Base-by-base conservation (phyloP, 495 filamentous ascomycete species). In the Xylaria intraflava region DNA sequence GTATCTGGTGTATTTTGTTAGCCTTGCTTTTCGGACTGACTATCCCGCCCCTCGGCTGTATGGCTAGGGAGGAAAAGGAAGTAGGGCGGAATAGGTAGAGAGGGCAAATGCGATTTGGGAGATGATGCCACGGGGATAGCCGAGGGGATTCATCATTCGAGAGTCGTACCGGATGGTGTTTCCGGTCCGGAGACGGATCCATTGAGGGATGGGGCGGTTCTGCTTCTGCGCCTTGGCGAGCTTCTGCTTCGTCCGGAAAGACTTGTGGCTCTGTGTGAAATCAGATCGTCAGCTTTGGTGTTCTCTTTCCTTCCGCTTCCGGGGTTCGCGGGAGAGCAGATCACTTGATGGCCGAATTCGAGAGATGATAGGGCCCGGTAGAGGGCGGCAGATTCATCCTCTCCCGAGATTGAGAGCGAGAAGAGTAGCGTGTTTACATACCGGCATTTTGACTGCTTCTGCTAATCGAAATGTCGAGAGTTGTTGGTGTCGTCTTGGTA, bases 221-320 rank as follows among this genome's bases (percentile, higher is more conserved):
- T 96, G 90, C 80, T 94, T 96, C 83, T 96, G 90, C 70, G 93
- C 93, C 83, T 90, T 96, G 69, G 94, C 93, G 80, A 98, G 93
- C 93, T 98, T 98, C 76, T 93, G 87, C 92, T 98, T 98, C 76
- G 89, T 94, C 73, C 88, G 86, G 88, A 96, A 96, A 69, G 90
- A 89, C 84, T 96, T 96, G 81, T 98, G 89, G 83, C 85, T 89
- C 90, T 96, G 73, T 73, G 57, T 35, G 55, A 31, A 46, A 33
- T 33, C 31, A 7, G 10, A 58, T 38, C 14, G 53, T 64, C 57
- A 64, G 61, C 36, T 48, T 2, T 35, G 12, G 22, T 42, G 52
- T 54, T 23, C 38, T 3, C 6, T 5, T 38, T 33, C 44, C 4
- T 24, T 10, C 16, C 22, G 16, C 16, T 3, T 19, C 30, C 33